These are phyloP conservation scores for Thermomyces lanuginosus DNA, from an alignment of 2,329 filamentous ascomycete species.

Conservation along the genomic window DNA sequence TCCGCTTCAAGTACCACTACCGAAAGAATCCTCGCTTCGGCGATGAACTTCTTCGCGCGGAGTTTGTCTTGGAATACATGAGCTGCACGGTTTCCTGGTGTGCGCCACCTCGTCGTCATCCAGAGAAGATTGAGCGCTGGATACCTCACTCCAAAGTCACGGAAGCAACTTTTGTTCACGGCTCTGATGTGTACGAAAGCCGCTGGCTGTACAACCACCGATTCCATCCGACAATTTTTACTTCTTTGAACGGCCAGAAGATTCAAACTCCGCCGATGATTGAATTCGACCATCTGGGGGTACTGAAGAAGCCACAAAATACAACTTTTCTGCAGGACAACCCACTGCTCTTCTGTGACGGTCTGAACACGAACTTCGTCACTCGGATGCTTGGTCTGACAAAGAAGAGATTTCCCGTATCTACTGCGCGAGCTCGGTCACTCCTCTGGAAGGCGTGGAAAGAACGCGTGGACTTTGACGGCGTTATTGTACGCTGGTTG, in stretches of 20 bases:
- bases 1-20: slow-evolving; percentile 40
- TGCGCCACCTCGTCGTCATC: slow-evolving; percentile 33
- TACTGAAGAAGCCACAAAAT: slow-evolving; percentile 28
- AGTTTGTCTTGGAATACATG: slow-evolving; percentile 38
- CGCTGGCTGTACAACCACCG: slow-evolving; percentile 35
- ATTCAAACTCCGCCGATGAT: slow-evolving; percentile 41
- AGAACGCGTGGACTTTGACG: slow-evolving; percentile 30
- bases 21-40: slow-evolving; percentile 37
- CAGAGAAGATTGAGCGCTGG: slow-evolving; percentile 38
- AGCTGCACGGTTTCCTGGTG: slow-evolving; percentile 40
- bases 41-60: slow-evolving; percentile 40
- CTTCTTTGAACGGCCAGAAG: slow-evolving; percentile 34
- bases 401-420: slow-evolving; percentile 24
- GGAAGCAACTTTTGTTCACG: slow-evolving; percentile 39
- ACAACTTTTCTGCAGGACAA: slow-evolving; percentile 35
- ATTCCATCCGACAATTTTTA: slow-evolving; percentile 32
- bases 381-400: slow-evolving; percentile 17
- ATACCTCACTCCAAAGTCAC: slow-evolving; percentile 40
- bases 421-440: slow-evolving; percentile 34
- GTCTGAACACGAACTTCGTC: slow-evolving; percentile 18
- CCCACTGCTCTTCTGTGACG: slow-evolving; percentile 34
- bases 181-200: slow-evolving; percentile 36
- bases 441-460: slow-evolving; percentile 37
- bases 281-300: slow-evolving; percentile 29
- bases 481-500: slow-evolving; percentile 34